Percentiles rank a stretch among this genome's conserved stretches.
Conservation (phyloP, 306 rosid genomes). For the Cicer chorassanicum region DNA sequence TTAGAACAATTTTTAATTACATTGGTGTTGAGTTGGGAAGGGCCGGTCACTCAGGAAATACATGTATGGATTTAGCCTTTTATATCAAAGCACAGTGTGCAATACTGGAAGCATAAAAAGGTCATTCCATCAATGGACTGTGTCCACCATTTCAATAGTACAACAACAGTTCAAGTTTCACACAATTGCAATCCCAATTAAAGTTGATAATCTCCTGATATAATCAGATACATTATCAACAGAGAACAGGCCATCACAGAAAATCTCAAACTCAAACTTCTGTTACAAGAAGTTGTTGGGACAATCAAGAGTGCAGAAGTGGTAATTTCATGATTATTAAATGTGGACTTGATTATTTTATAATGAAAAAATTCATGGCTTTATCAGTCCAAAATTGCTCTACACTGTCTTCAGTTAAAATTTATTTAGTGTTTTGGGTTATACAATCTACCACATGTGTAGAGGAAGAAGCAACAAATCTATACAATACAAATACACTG, state of each 20-base stretch:
- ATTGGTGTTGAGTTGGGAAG: not conserved
- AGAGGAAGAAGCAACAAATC: conserved; percentile 16
- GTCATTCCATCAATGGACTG: conserved; percentile 6
- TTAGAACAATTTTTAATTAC: conserved; percentile 20
- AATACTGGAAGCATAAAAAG: conserved; percentile 23
- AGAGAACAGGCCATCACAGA: conserved; percentile 31
- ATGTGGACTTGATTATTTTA: conserved; percentile 17
- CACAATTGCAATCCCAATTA: conserved; percentile 20
- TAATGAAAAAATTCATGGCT: conserved; percentile 9
- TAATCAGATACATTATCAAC: conserved; percentile 33
- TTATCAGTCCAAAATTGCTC: conserved; percentile 12
- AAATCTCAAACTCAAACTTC: conserved; percentile 10
- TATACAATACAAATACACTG: conserved; percentile 21
- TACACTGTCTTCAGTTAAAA: conserved; percentile 36
- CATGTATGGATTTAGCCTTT: conserved; percentile 17
- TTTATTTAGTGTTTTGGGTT: conserved; percentile 7
- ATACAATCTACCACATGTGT: conserved; percentile 17
- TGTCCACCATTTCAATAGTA: not conserved
- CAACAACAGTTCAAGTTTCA: conserved; percentile 31
- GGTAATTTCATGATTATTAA: conserved; percentile 15
- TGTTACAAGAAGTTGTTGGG: conserved; percentile 21
- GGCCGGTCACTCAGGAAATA: conserved; percentile 8
- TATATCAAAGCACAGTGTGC: conserved; percentile 5
- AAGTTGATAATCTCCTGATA: conserved; percentile 32
- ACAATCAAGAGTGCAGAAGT: conserved; percentile 8